Evolutionary conservation across 257 asterid species (phyloP).

Genomic region (Gynochthodes officinalis): DNA sequence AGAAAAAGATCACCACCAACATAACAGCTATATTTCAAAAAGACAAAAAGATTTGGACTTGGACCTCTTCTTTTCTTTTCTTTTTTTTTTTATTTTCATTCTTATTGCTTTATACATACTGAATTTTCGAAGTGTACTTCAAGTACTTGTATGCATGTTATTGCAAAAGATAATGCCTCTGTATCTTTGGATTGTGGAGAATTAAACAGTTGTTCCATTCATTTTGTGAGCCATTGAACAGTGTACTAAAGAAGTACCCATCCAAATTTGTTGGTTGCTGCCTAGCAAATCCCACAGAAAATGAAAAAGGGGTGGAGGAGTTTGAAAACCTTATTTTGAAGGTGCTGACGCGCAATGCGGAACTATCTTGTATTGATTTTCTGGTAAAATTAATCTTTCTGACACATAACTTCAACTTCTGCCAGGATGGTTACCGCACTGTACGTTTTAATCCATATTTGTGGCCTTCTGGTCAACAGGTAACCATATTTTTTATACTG

Average conservation of each 20-base stretch:
- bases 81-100: neutral
- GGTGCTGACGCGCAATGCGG: constrained; percentile 28
- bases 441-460: constrained; percentile 92
- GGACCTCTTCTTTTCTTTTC: too few relatives aligned
- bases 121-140: neutral
- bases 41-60: too few relatives aligned
- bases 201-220: neutral
- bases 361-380: neutral
- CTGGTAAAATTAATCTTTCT: constrained; percentile 3
- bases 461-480: constrained; percentile 89
- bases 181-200: neutral
- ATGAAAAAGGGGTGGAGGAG: constrained; percentile 63
- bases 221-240: constrained; percentile 28
- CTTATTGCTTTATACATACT: neutral
- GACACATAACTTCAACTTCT: constrained; percentile 15
- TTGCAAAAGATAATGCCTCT: neutral
- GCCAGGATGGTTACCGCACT: constrained; percentile 82
- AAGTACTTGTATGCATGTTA: neutral
- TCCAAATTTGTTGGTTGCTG: constrained; percentile 82
- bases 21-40: neutral
- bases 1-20: neutral
- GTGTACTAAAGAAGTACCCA: constrained; percentile 71
- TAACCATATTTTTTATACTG: constrained; percentile 22
- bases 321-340: constrained; percentile 62
- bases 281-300: constrained; percentile 91